Evolutionary conservation across 768 basidiomycete species (phyloP), one percentile per base, ranked within the genome.

Genomic region (Tylopilus balloui): DNA sequence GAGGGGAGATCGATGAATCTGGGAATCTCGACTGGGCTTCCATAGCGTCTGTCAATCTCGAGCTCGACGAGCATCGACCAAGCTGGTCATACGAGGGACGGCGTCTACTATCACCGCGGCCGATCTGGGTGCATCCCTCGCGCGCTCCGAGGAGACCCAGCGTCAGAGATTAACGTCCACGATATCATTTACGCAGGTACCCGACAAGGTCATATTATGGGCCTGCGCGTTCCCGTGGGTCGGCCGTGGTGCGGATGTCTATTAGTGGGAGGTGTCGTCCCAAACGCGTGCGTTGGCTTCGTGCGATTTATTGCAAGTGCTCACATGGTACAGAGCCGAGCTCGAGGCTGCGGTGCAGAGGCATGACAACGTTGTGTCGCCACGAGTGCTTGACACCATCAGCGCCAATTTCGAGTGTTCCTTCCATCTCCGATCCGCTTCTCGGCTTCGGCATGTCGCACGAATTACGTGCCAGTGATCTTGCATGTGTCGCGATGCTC

Each of bases 101-200:
- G 54, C 50, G 52, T 56, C 59, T 52, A 48, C 31, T 62, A 62
- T 64, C 59, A 39, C 61, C 61, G 61, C 61, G 61, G 62, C 41
- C 42, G 55, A 61, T 61, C 58, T 25, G 42, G 50, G 50, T 47
- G 21, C 17, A 43, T 37, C 28, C 13, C 27, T 52, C 21, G 45
- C 38, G 41, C 34, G 23, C 51, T 58, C 63, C 63, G 63, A 65
- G 63, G 63, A 63, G 59, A 54, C 25, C 34, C 40, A 38, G 29
- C 27, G 37, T 48, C 45, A 51, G 47, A 50, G 61, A 62, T 62
- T 62, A 63, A 63, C 58, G 45, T 62, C 54, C 31, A 55, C 48
- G 5, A 43, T 45, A 52, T 36, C 38, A 51, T 48, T n/a, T n/a
- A n/a, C n/a, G n/a, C n/a, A n/a, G n/a, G n/a, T n/a, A 37, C 46